These are phyloP conservation scores for Penicillium sp. DNA, from an alignment of 2,329 filamentous ascomycete species.

Conservation along the genomic window DNA sequence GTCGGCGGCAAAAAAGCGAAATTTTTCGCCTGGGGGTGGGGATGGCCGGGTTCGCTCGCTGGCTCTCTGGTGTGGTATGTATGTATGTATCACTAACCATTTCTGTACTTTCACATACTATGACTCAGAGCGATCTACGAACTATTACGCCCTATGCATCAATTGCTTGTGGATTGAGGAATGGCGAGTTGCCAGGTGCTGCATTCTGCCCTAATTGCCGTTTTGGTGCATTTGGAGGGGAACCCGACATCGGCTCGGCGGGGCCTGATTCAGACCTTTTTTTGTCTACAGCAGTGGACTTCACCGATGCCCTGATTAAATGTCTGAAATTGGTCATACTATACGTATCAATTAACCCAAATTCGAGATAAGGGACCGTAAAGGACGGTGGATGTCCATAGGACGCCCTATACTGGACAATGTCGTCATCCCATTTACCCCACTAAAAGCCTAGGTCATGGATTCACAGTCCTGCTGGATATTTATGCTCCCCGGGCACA, in stretches of 20 bases:
- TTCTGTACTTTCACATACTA: not conserved
- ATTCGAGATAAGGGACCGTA: not conserved
- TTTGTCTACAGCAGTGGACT: not conserved
- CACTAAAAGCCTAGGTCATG: not conserved
- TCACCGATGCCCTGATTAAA: conserved; percentile 1
- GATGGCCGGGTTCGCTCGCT: conserved; percentile 11
- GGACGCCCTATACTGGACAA: not conserved
- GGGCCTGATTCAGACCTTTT: not conserved
- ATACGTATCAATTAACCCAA: not conserved
- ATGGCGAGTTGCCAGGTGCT: not conserved
- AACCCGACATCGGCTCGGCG: conserved; percentile 11
- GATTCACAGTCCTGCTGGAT: not conserved
- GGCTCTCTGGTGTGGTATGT: not conserved
- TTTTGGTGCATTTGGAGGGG: not conserved
- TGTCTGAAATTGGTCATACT: not conserved
- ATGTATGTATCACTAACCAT: not conserved
- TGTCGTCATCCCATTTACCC: conserved; percentile 1
- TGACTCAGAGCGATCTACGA: not conserved
- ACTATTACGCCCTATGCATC: not conserved
- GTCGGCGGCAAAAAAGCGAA: conserved; percentile 28
- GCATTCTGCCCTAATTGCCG: not conserved
- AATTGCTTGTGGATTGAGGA: not conserved
- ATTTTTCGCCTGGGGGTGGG: conserved; percentile 17
- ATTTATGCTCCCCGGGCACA: too few species aligned
- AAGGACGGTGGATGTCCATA: not conserved